A percentile compares a stretch with the other conserved stretches of the same genome.
phyloP scores from a whole-genome alignment of 805 yeast species.

The Candida nemodendra region DNA sequence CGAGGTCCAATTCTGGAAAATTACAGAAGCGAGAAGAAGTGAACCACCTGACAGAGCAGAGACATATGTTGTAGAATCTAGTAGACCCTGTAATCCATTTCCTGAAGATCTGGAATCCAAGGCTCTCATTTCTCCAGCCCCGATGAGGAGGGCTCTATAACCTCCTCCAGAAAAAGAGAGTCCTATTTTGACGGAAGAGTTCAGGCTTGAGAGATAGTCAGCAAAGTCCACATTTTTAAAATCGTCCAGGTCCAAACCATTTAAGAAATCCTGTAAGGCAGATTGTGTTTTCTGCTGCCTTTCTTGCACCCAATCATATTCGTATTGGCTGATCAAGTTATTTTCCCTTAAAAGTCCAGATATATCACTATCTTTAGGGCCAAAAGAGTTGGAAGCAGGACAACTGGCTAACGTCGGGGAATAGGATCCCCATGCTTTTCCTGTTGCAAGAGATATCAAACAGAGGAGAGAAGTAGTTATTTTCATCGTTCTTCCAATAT shows the following conservation, averaged over 20 bases:
- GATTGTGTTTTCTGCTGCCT: constrained; percentile 43
- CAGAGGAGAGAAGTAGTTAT: too few relatives aligned
- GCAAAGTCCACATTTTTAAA: constrained; percentile 44
- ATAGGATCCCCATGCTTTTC: too few relatives aligned
- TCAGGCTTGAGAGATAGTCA: constrained; percentile 30
- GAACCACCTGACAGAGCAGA: constrained; percentile 80
- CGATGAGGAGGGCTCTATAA: constrained; percentile 77
- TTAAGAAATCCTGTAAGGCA: constrained; percentile 44
- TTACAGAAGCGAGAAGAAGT: constrained; percentile 68
- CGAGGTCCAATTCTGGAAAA: constrained; percentile 66
- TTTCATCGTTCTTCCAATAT: too few relatives aligned
- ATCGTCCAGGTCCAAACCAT: constrained; percentile 42
- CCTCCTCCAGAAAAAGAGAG: constrained; percentile 81
- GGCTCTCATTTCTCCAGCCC: constrained; percentile 82
- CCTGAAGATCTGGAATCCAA: constrained; percentile 66
- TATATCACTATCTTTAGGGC: constrained; percentile 10
- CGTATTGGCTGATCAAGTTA: constrained; percentile 43
- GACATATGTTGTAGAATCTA: constrained; percentile 69
- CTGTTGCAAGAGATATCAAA: too few relatives aligned
- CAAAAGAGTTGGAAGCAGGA: constrained; percentile 33
- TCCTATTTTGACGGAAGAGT: constrained; percentile 47
- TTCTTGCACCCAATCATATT: constrained; percentile 49
- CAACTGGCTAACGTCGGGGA: constrained; percentile 54
- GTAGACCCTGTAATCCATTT: constrained; percentile 47
- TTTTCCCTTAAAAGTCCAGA: constrained; percentile 41